phyloP scores from a whole-genome alignment of 768 basidiomycete genomes.

The Macrolepiota fuliginosa region DNA sequence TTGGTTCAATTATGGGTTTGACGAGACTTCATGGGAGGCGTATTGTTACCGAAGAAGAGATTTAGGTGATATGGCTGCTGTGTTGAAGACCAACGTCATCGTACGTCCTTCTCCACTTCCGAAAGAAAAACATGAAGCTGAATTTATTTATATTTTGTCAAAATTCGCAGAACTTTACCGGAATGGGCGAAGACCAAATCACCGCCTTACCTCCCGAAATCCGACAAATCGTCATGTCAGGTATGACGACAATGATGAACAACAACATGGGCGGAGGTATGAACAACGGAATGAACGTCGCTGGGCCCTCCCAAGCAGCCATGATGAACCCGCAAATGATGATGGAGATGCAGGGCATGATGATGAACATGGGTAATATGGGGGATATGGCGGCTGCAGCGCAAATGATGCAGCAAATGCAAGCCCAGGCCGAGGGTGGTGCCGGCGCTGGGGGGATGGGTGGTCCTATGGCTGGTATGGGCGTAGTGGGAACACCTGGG shows the following conservation, averaged over 20 bases:
- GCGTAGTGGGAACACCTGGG: conserved; percentile 24
- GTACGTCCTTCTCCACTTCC: conserved; percentile 39
- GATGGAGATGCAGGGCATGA: conserved; percentile 67
- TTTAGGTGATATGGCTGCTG: conserved; percentile 72
- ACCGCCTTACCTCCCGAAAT: conserved; percentile 76
- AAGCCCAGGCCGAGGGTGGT: conserved; percentile 7
- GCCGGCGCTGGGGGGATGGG: background rate
- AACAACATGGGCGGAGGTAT: background rate
- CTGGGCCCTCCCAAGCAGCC: conserved; percentile 42
- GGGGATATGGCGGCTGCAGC: conserved; percentile 44
- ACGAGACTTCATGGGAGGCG: conserved; percentile 93
- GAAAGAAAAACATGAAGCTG: background rate
- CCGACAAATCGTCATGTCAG: conserved; percentile 85
- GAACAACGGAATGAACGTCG: conserved; percentile 1
- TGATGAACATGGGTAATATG: conserved; percentile 67
- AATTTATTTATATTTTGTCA: background rate
- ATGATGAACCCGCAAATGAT: conserved; percentile 69
- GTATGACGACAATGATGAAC: conserved; percentile 68
- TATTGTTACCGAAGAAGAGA: conserved; percentile 86
- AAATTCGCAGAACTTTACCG: conserved; percentile 64
- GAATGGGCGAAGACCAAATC: conserved; percentile 80
- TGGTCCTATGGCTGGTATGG: background rate
- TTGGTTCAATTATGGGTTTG: conserved; percentile 99
- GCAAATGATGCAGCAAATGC: conserved; percentile 12
- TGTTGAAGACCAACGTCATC: conserved; percentile 80